Evolutionary conservation across 129 eudicot species (phyloP).

Genomic region (Apium graveolens): DNA sequence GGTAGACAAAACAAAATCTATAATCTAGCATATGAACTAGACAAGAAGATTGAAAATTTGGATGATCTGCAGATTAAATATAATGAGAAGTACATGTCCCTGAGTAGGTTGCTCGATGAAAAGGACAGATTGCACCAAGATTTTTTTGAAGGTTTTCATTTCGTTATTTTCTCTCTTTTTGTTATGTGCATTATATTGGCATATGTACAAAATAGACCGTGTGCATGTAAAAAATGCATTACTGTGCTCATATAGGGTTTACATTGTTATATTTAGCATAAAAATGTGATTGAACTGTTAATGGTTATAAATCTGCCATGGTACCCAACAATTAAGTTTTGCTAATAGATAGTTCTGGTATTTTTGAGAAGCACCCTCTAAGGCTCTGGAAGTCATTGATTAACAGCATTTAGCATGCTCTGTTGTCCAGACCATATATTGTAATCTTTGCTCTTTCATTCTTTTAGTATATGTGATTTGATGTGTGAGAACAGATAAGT

Average conservation of each 20-base stretch:
- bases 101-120: conserved; percentile 63
- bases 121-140: conserved; percentile 67
- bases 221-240: background rate
- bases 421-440: background rate
- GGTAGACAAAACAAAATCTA: conserved; percentile 46
- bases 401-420: background rate
- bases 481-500: background rate
- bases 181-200: background rate
- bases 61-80: conserved; percentile 57
- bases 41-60: conserved; percentile 54
- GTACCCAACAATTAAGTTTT: background rate
- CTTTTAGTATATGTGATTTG: background rate
- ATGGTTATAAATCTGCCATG: background rate
- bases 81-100: conserved; percentile 55
- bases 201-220: background rate
- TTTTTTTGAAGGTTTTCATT: conserved; percentile 52
- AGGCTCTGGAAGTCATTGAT: background rate
- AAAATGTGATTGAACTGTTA: background rate
- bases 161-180: background rate
- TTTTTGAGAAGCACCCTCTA: background rate
- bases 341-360: background rate
- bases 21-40: conserved; percentile 60
- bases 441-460: background rate
- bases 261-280: background rate
- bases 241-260: background rate